These are phyloP conservation scores for Eruca vesicaria DNA, from an alignment of 441 rosid species.

Conservation along the genomic window DNA sequence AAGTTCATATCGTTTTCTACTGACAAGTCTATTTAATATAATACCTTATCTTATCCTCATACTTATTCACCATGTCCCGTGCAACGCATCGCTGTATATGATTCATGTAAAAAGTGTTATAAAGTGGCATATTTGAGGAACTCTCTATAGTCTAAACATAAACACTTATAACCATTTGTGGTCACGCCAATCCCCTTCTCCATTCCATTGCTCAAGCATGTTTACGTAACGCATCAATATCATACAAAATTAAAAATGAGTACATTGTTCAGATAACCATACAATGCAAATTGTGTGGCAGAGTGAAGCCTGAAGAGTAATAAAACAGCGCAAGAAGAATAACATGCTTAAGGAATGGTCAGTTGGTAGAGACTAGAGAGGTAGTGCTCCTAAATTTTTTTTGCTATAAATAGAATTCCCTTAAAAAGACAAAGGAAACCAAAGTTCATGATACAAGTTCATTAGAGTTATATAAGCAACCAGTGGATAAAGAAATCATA, in stretches of 20 bases:
- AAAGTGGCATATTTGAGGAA: constrained; percentile 6
- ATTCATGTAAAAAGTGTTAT: constrained; percentile 29
- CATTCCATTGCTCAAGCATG: neutral
- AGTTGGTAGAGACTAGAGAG: no score
- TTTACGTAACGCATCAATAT: neutral
- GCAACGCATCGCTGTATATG: constrained; percentile 19
- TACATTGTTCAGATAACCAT: neutral
- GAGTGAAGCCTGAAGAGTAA: neutral
- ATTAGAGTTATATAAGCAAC: no score
- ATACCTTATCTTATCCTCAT: constrained; percentile 24
- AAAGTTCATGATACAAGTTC: no score
- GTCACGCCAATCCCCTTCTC: neutral
- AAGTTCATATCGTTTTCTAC: constrained; percentile 20
- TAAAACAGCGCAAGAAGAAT: neutral
- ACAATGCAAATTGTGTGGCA: neutral
- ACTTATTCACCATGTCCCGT: constrained; percentile 22
- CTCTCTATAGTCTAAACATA: neutral
- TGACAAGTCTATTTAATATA: constrained; percentile 20
- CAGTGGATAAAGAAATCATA: no score
- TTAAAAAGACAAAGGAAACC: no score
- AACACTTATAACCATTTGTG: neutral
- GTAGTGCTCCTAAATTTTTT: no score
- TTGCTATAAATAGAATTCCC: no score
- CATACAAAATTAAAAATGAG: neutral
- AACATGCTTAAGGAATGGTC: no score